A percentile compares a stretch with the other conserved stretches of the same genome.
These are phyloP conservation scores for Ichthyophthirius multifiliis DNA, from an alignment of 169 alveolate genomes.

Conservation along the genomic window DNA sequence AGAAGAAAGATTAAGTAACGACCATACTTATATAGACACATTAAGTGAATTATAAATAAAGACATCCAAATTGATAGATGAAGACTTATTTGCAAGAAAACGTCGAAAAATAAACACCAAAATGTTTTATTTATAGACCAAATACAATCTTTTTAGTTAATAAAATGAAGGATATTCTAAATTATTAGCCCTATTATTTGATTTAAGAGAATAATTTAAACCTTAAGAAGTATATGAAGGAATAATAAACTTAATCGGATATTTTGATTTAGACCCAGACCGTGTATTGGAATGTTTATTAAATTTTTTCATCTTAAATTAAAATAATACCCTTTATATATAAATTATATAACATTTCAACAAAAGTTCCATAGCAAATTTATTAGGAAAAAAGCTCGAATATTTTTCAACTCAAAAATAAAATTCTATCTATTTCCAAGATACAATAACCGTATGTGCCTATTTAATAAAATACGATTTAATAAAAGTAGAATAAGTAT, in stretches of 20 bases:
- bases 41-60: not conserved
- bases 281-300: not conserved
- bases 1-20: not conserved
- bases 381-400: not conserved
- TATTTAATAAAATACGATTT: not conserved
- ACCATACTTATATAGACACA: not conserved
- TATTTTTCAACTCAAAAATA: not conserved
- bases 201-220: not conserved
- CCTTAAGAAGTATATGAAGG: not conserved
- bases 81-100: not conserved
- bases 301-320: not conserved
- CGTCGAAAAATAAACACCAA: not conserved
- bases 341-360: not conserved
- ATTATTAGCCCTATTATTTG: not conserved
- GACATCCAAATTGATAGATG: not conserved
- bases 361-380: not conserved
- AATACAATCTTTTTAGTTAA: not conserved
- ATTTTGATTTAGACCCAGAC: not conserved
- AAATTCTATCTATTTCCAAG: not conserved
- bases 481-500: no score
- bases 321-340: not conserved
- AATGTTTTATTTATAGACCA: not conserved
- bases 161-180: conserved; percentile 2
- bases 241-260: not conserved
- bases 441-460: not conserved